These are phyloP conservation scores for Actinomucor elegans DNA, from an alignment of 371 early-diverging fungal species.

Conservation along the genomic window DNA sequence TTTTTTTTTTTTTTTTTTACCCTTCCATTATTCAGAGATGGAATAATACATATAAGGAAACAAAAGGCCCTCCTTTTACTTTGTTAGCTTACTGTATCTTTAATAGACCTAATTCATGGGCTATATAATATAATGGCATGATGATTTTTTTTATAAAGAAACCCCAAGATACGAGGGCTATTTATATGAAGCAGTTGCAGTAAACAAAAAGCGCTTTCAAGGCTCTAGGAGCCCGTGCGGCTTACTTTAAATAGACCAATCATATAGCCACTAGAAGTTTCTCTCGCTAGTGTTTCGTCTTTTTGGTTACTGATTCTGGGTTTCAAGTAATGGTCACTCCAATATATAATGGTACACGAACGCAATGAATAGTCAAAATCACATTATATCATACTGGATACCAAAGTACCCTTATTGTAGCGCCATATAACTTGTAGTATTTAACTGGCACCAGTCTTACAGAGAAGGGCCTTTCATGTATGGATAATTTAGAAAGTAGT, in stretches of 20 bases:
- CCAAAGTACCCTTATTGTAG: neutral
- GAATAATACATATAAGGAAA: neutral
- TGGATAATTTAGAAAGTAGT: neutral
- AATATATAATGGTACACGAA: neutral
- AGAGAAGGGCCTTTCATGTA: neutral
- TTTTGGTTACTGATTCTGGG: neutral
- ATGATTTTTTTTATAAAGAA: neutral
- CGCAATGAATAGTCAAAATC: neutral
- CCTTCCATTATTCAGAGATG: too few relatives aligned
- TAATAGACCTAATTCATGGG: too few relatives aligned
- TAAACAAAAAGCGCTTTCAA: neutral
- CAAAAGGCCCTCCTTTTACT: neutral
- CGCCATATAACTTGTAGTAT: neutral
- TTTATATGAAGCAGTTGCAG: neutral
- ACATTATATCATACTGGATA: neutral
- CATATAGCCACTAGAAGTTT: neutral
- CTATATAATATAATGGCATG: neutral
- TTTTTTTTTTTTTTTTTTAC: too few relatives aligned
- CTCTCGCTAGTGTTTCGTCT: neutral
- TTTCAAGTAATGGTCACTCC: constrained; percentile 1
- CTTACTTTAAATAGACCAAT: constrained; percentile 1
- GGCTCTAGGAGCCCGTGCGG: neutral
- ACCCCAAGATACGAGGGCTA: neutral
- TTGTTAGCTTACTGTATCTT: neutral
- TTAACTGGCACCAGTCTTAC: neutral